Evolutionary conservation across 805 yeast genomes (phyloP).

Genomic region (Candida argentea): DNA sequence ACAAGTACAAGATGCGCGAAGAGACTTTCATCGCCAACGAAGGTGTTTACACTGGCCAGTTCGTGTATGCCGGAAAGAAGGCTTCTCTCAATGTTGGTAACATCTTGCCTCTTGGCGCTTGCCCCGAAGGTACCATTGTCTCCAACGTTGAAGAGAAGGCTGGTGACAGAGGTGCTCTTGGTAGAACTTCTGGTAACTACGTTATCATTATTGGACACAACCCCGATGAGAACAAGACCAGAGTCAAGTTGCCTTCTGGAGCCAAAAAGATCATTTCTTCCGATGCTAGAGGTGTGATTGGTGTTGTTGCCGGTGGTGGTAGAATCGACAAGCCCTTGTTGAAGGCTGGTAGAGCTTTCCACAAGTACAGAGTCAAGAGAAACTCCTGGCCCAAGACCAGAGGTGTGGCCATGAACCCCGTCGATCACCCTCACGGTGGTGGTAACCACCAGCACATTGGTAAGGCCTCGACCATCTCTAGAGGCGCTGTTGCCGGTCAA

Average conservation of each 20-base stretch:
- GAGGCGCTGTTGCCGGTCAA: slow-evolving; percentile 99
- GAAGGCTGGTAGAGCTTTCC: slow-evolving; percentile 99
- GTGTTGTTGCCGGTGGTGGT: slow-evolving; percentile 99
- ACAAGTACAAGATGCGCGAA: slow-evolving; percentile 95
- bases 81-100: slow-evolving; percentile 96
- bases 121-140: slow-evolving; percentile 99
- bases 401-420: slow-evolving; percentile 99
- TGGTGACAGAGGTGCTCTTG: slow-evolving; percentile 99
- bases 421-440: slow-evolving; percentile 99
- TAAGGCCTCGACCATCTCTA: slow-evolving; percentile 98
- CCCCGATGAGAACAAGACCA: slow-evolving; percentile 98
- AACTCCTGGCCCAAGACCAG: slow-evolving; percentile 99
- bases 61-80: slow-evolving; percentile 97
- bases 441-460: slow-evolving; percentile 99
- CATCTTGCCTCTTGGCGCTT: slow-evolving; percentile 91
- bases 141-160: slow-evolving; percentile 97
- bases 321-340: slow-evolving; percentile 99
- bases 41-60: slow-evolving; percentile 99
- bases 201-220: slow-evolving; percentile 98
- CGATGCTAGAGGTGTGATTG: slow-evolving; percentile 98
- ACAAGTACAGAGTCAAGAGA: slow-evolving; percentile 98
- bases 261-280: slow-evolving; percentile 95
- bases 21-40: slow-evolving; percentile 99
- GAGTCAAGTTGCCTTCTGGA: slow-evolving; percentile 98
- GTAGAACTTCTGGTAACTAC: slow-evolving; percentile 99